Base-by-base conservation (phyloP, 2,329 filamentous ascomycete species). In the Aspergillus fumigatiaffinis region DNA sequence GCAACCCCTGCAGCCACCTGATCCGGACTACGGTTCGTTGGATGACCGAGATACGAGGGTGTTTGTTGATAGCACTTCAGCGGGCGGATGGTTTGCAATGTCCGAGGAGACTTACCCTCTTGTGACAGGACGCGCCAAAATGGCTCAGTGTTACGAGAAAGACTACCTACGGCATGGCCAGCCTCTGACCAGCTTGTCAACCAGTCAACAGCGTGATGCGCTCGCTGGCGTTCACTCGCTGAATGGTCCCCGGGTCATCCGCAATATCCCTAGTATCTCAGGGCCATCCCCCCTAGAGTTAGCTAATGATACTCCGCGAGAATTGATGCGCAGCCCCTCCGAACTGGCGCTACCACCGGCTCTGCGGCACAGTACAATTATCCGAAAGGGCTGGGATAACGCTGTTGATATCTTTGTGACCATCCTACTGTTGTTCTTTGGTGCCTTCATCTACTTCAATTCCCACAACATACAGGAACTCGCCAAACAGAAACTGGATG, bases 31-130 rank as follows among this genome's bases (percentile, higher is more conserved):
- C 42, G 73, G 71, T 20, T 65, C 71, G 0, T 64, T 77, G 29
- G 78, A 81, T 38, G 80, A 83, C 50, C 80, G 87, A 32, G 82
- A 81, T 61, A 82, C 83, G 60, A 86, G 84, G 56, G 86, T 97
- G 0, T 96, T 94, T 68, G 82, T 97, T 58, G 96, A 97, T 71
- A 88, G 88, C 64, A 97, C 92, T 1, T 85, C 89, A 55, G 79
- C 81, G n/a, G 93, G 92, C 29, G 89, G 90, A 59, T 97, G 93
- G 92, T 99, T 93, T 73, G 94, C 92, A 32, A 83, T 97, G 76
- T 97, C 93, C 1, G 93, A 95, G 57, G 82, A 81, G 44, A 86
- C 86, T 8, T 97, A 97, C 66, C 94, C 94, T 3, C 82, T 93
- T 9, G 91, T 96, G 28, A 88, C 92, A 23, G 85, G 91, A 53